A percentile compares a stretch with the other conserved stretches of the same genome.
phyloP scores from a whole-genome alignment of 2,329 filamentous ascomycete species.

The Cladosporium sp. region DNA sequence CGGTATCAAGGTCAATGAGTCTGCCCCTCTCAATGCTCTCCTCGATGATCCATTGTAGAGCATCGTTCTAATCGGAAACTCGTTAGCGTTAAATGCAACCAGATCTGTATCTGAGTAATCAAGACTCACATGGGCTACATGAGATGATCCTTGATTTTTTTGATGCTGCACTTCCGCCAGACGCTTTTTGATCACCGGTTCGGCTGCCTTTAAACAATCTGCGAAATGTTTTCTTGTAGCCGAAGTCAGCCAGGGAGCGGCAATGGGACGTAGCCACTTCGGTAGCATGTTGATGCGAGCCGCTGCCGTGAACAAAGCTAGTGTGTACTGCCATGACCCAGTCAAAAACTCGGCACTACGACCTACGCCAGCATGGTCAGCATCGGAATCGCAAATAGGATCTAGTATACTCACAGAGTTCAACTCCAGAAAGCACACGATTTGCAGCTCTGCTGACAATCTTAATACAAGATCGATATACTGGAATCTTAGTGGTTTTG shows the following conservation, averaged over 20 bases:
- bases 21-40: slow-evolving; percentile 13
- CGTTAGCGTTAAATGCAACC: too few relatives aligned
- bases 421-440: slow-evolving; percentile 20
- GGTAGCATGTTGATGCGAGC: slow-evolving; percentile 19
- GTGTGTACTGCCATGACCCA: slow-evolving; percentile 18
- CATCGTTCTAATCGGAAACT: slow-evolving; percentile 15
- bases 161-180: slow-evolving; percentile 12
- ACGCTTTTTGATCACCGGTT: slow-evolving; percentile 17
- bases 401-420: slow-evolving; percentile 14
- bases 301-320: slow-evolving; percentile 18
- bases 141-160: background rate
- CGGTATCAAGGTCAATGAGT: slow-evolving; percentile 15
- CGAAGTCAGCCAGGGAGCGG: slow-evolving; percentile 14
- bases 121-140: background rate
- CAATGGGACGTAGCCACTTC: slow-evolving; percentile 15
- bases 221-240: slow-evolving; percentile 13
- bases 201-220: slow-evolving; percentile 4
- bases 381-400: too few relatives aligned
- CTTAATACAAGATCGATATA: slow-evolving; percentile 19
- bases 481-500: slow-evolving; percentile 15
- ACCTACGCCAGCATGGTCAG: background rate
- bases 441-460: slow-evolving; percentile 22
- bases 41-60: slow-evolving; percentile 21
- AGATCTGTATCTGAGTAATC: too few relatives aligned
- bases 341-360: slow-evolving; percentile 18